These are phyloP conservation scores for Fomitopsis betulina DNA, from an alignment of 1,284 basidiomycete species.

Conservation along the genomic window DNA sequence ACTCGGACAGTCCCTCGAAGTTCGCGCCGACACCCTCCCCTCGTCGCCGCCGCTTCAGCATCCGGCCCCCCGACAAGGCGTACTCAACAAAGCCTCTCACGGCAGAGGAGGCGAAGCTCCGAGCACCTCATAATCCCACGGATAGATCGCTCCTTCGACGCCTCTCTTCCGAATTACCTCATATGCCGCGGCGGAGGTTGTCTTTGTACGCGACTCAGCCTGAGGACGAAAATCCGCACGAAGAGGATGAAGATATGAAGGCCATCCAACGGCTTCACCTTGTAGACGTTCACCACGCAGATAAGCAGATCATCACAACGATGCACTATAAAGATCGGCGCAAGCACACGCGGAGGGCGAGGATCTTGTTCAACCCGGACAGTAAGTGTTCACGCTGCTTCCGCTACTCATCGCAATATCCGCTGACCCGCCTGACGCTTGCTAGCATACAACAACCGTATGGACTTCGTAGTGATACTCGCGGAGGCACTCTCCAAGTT, in stretches of 20 bases:
- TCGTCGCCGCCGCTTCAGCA: conserved; percentile 58
- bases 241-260: conserved; percentile 29
- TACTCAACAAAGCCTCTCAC: neutral
- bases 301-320: conserved; percentile 48
- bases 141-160: neutral
- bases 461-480: conserved; percentile 59
- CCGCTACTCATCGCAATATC: too few relatives aligned
- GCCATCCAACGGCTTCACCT: conserved; percentile 31
- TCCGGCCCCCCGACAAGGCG: conserved; percentile 39
- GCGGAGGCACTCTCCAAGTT: conserved; percentile 62
- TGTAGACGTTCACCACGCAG: conserved; percentile 57
- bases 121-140: neutral
- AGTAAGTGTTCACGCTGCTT: conserved; percentile 35
- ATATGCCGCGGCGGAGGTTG: neutral
- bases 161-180: neutral
- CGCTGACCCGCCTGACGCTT: neutral
- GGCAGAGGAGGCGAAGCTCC: neutral
- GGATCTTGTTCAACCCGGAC: conserved; percentile 66
- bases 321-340: conserved; percentile 64
- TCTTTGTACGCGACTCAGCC: conserved; percentile 9
- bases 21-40: conserved; percentile 36
- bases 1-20: conserved; percentile 18
- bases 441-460: conserved; percentile 49
- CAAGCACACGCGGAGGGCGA: conserved; percentile 56
- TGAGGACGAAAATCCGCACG: conserved; percentile 7